phyloP scores from a whole-genome alignment of 2,329 filamentous ascomycete species.

The Phoma herbarum region DNA sequence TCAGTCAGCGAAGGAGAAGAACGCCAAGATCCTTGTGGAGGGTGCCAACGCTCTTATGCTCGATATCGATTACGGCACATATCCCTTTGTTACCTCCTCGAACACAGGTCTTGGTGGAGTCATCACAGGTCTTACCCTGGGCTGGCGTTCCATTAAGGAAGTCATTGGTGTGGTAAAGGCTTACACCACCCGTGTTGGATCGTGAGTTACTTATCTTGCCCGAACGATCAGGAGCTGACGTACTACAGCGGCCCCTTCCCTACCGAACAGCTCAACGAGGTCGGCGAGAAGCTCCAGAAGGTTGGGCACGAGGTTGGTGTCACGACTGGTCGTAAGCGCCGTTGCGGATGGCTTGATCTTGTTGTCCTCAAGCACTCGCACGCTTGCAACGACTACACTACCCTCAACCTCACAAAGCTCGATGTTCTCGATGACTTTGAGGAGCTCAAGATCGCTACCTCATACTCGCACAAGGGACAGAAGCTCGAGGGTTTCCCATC shows the following conservation, averaged over 20 bases:
- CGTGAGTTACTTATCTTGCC: conserved; percentile 31
- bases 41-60: conserved; percentile 75
- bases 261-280: conserved; percentile 68
- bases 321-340: conserved; percentile 67
- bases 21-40: conserved; percentile 71
- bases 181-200: conserved; percentile 69
- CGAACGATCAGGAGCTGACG: conserved; percentile 19
- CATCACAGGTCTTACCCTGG: conserved; percentile 69
- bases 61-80: conserved; percentile 66
- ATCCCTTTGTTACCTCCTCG: conserved; percentile 69
- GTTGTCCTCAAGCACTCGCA: conserved; percentile 73
- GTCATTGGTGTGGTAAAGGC: conserved; percentile 74
- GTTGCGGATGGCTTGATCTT: conserved; percentile 73
- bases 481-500: conserved; percentile 71
- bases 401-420: conserved; percentile 71
- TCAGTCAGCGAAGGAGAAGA: conserved; percentile 65
- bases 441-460: conserved; percentile 76
- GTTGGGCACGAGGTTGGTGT: conserved; percentile 66
- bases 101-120: conserved; percentile 69
- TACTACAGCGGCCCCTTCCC: conserved; percentile 69
- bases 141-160: conserved; percentile 67
- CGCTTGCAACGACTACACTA: conserved; percentile 72
- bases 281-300: conserved; percentile 65
- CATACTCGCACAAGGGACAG: conserved; percentile 69
- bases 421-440: conserved; percentile 78